These are phyloP conservation scores for Saccharomyces eubayanus DNA, from an alignment of 805 yeast species.

Conservation along the genomic window DNA sequence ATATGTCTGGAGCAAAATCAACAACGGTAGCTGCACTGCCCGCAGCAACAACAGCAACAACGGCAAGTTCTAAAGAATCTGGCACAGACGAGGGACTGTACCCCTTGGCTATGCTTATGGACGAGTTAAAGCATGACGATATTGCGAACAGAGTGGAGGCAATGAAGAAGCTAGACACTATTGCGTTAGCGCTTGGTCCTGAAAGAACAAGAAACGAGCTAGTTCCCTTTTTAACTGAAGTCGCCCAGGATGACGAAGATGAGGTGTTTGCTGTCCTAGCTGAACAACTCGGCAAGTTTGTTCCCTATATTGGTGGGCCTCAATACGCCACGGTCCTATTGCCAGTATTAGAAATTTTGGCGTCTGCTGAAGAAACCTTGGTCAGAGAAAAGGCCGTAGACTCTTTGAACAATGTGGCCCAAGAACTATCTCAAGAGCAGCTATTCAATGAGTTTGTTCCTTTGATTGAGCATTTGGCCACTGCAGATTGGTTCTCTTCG, in stretches of 20 bases:
- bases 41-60: background rate
- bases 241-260: constrained; percentile 94
- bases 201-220: constrained; percentile 85
- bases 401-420: constrained; percentile 65
- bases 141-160: constrained; percentile 89
- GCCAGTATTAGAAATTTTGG: constrained; percentile 70
- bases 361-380: constrained; percentile 90
- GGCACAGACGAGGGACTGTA: constrained; percentile 45
- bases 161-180: constrained; percentile 87
- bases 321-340: constrained; percentile 50
- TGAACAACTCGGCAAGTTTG: constrained; percentile 77
- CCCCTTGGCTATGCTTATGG: constrained; percentile 93
- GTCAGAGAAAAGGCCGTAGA: constrained; percentile 92
- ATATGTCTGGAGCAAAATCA: background rate
- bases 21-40: background rate
- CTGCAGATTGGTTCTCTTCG: constrained; percentile 90
- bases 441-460: constrained; percentile 62
- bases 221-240: constrained; percentile 77
- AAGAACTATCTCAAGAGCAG: constrained; percentile 54
- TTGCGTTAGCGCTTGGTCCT: constrained; percentile 90
- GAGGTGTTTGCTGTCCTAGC: constrained; percentile 94
- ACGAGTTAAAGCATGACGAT: constrained; percentile 94
- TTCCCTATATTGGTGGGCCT: constrained; percentile 83
- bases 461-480: constrained; percentile 65
- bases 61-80: background rate